A percentile compares a stretch with the other conserved stretches of the same genome.
phyloP scores from a whole-genome alignment of 441 rosid species.

The Theobroma grandiflorum region DNA sequence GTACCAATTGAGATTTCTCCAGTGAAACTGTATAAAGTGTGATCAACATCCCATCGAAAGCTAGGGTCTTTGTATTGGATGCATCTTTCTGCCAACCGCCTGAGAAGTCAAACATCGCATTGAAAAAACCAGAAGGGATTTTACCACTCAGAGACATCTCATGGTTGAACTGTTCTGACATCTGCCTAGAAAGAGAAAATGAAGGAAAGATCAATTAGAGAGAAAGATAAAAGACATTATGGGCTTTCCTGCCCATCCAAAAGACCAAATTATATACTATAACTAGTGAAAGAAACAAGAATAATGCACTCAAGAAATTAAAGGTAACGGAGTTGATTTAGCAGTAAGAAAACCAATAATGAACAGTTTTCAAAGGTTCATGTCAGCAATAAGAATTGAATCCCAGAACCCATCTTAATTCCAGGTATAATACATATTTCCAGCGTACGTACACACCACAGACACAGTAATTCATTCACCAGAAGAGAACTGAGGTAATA shows the following conservation, averaged over 20 bases:
- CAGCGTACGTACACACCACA: background rate
- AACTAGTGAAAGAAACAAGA: background rate
- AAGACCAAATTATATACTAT: background rate
- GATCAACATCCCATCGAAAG: constrained; percentile 94
- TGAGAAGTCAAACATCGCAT: constrained; percentile 87
- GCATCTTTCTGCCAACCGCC: constrained; percentile 97
- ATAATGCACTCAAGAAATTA: background rate
- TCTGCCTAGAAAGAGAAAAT: constrained; percentile 46
- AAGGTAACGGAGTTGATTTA: background rate
- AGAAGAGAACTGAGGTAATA: background rate
- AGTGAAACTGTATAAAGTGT: constrained; percentile 85
- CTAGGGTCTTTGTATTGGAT: constrained; percentile 84
- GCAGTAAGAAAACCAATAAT: background rate
- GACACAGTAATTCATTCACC: background rate
- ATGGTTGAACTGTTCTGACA: constrained; percentile 98
- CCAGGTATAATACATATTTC: background rate
- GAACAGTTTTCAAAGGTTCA: background rate
- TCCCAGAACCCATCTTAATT: background rate
- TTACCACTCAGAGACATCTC: constrained; percentile 88
- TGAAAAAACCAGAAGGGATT: constrained; percentile 95
- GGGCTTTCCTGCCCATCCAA: background rate
- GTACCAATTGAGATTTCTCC: constrained; percentile 83
- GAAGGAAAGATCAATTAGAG: constrained; percentile 21
- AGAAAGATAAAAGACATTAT: background rate
- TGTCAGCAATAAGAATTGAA: constrained; percentile 4